These are phyloP conservation scores for Cenchrus fungigraminus DNA, from an alignment of 176 grass and related monocot genomes.

Conservation along the genomic window DNA sequence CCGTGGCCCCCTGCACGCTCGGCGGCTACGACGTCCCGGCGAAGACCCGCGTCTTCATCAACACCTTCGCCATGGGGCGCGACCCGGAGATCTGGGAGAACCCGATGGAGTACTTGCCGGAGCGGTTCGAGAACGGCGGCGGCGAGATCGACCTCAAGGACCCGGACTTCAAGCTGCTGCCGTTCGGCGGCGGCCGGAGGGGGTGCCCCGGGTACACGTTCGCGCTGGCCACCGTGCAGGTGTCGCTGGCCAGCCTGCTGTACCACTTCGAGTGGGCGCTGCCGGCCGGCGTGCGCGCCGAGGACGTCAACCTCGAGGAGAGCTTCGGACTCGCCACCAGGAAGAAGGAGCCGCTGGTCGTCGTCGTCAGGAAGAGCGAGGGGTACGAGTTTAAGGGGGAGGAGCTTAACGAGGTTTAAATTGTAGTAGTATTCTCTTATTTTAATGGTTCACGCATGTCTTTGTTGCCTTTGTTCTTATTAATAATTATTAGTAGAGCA, in stretches of 20 bases:
- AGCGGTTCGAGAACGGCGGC: conserved; percentile 41
- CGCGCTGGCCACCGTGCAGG: conserved; percentile 48
- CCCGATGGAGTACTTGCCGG: conserved; percentile 48
- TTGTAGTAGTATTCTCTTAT: not conserved
- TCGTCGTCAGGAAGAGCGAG: conserved; percentile 31
- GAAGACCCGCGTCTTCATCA: conserved; percentile 52
- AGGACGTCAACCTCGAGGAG: conserved; percentile 53
- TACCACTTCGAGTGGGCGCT: conserved; percentile 64
- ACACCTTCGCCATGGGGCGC: conserved; percentile 54
- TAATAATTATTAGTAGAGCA: not conserved
- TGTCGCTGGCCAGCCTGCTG: conserved; percentile 46
- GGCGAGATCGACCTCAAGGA: conserved; percentile 51
- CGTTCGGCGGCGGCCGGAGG: conserved; percentile 53
- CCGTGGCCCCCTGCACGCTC: conserved; percentile 31
- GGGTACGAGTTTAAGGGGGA: conserved; percentile 44
- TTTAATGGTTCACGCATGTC: not conserved
- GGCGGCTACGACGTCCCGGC: conserved; percentile 59
- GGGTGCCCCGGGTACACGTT: conserved; percentile 58
- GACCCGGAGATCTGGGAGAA: conserved; percentile 54
- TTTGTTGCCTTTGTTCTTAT: not conserved
- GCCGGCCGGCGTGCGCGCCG: conserved; percentile 44
- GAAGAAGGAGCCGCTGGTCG: conserved; percentile 54
- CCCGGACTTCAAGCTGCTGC: conserved; percentile 55
- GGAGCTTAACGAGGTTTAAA: conserved; percentile 37
- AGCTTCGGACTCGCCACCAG: conserved; percentile 51